These are phyloP conservation scores for Andrographis paniculata DNA, from an alignment of 305 asterid species.

Conservation along the genomic window DNA sequence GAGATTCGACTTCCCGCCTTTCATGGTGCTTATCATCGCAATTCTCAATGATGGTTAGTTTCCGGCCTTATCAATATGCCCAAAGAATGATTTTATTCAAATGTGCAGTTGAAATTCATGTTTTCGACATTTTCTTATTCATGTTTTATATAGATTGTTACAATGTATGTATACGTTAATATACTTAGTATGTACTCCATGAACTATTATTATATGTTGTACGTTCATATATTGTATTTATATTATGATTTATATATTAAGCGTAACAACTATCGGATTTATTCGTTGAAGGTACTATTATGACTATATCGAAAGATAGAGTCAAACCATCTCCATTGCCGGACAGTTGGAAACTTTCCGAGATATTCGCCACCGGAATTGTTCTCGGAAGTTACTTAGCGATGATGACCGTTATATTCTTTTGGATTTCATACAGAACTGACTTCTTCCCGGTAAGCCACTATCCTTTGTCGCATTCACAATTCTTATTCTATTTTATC, in stretches of 20 bases:
- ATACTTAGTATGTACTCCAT: no score
- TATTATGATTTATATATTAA: no score
- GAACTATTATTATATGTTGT: no score
- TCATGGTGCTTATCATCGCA: slow-evolving; percentile 99
- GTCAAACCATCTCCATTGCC: slow-evolving; percentile 82
- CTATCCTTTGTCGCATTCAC: slow-evolving; percentile 3
- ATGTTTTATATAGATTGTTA: no score
- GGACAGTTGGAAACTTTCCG: slow-evolving; percentile 79
- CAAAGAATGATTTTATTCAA: no score
- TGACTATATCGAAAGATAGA: slow-evolving; percentile 78
- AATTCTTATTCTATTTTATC: neutral
- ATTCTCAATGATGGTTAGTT: slow-evolving; percentile 83
- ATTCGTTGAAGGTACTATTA: slow-evolving; percentile 85
- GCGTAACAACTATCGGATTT: no score
- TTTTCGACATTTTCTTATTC: no score
- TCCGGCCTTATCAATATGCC: neutral
- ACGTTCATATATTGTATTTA: no score
- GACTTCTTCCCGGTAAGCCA: slow-evolving; percentile 54
- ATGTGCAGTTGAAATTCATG: no score
- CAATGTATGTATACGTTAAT: no score
- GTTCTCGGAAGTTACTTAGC: slow-evolving; percentile 74
- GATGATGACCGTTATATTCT: slow-evolving; percentile 76
- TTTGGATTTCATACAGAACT: slow-evolving; percentile 72
- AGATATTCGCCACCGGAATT: slow-evolving; percentile 65
- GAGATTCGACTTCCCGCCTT: slow-evolving; percentile 96